Evolutionary conservation across 116 monocot species (phyloP).

Genomic region (Trichopus zeylanicus): DNA sequence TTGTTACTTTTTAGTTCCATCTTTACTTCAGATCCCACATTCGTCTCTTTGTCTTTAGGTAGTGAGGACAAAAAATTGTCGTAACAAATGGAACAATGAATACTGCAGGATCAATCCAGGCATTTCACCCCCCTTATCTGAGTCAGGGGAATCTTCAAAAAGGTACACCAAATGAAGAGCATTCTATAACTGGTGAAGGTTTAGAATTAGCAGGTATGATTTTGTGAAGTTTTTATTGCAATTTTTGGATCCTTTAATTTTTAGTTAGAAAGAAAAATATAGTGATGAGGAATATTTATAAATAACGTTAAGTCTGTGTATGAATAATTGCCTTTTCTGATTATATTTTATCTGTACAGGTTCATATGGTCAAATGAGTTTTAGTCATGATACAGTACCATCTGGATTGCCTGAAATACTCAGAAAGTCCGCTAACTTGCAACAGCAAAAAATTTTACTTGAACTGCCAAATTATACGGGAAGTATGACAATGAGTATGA

Average conservation of each 20-base stretch:
- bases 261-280: no score
- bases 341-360: conserved; percentile 1
- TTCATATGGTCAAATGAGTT: conserved; percentile 15
- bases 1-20: conserved; percentile 14
- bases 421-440: not conserved
- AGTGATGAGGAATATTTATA: no score
- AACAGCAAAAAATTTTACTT: conserved; percentile 4
- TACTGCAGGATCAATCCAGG: conserved; percentile 5
- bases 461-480: not conserved
- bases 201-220: conserved; percentile 1
- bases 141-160: conserved; percentile 19
- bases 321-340: not conserved
- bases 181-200: conserved; percentile 8
- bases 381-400: not conserved
- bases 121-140: conserved; percentile 7
- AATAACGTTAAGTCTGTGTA: conserved; percentile 1
- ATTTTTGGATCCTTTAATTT: no score
- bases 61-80: conserved; percentile 1
- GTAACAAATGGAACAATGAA: not conserved
- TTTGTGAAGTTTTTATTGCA: not conserved
- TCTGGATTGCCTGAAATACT: conserved; percentile 4
- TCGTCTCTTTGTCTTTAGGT: conserved; percentile 13
- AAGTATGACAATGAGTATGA: not conserved
- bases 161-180: conserved; percentile 4
- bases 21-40: conserved; percentile 13